These are phyloP conservation scores for Ascochyta clinopodiicola DNA, from an alignment of 2,329 filamentous ascomycete genomes.

Conservation along the genomic window DNA sequence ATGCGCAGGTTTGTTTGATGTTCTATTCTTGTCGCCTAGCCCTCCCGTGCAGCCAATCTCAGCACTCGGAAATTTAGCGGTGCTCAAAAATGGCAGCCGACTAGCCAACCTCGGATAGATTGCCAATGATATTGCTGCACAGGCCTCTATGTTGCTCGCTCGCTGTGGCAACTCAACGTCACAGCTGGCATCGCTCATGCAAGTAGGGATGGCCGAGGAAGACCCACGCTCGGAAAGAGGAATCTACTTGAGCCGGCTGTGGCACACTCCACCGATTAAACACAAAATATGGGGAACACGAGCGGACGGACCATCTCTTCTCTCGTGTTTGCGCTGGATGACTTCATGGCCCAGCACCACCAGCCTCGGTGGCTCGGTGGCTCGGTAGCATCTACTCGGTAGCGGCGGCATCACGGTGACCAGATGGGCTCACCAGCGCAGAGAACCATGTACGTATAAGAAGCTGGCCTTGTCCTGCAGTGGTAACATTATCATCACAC, in stretches of 20 bases:
- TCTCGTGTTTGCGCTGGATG: conserved; percentile 24
- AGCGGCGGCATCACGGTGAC: conserved; percentile 7
- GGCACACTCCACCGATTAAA: conserved; percentile 9
- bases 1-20: background rate
- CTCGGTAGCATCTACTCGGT: background rate
- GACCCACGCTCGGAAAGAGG: conserved; percentile 1
- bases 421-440: background rate
- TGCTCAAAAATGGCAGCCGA: background rate
- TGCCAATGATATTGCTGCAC: background rate
- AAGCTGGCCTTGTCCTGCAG: background rate
- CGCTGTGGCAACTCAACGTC: conserved; percentile 12
- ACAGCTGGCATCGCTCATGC: conserved; percentile 1
- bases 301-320: conserved; percentile 7
- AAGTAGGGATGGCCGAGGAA: background rate
- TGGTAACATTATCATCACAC: conserved; percentile 1
- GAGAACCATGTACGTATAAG: conserved; percentile 20
- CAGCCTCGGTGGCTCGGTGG: conserved; percentile 14
- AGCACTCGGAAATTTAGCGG: conserved; percentile 4
- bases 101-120: background rate
- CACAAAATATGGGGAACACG: conserved; percentile 19
- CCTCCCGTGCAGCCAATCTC: conserved; percentile 6
- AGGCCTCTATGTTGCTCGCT: background rate
- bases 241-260: conserved; percentile 4
- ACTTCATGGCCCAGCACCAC: conserved; percentile 27
- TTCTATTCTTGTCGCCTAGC: conserved; percentile 15